phyloP scores from a whole-genome alignment of 768 basidiomycete species.

The Suillus decipiens region DNA sequence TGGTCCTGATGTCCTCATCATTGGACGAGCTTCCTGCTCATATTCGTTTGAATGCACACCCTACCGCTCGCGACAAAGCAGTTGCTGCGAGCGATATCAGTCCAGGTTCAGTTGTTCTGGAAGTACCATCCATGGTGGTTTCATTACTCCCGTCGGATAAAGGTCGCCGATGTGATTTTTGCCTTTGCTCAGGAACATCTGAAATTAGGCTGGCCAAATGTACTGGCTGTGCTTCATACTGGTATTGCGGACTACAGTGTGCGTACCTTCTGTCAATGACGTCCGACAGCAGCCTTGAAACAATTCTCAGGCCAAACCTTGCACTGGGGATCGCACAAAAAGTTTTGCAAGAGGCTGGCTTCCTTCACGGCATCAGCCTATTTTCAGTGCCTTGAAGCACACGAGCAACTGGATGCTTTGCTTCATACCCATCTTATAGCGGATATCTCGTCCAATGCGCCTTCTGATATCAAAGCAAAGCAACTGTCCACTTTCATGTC shows the following conservation, averaged over 20 bases:
- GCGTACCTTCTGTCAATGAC: constrained; percentile 26
- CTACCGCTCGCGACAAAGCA: constrained; percentile 52
- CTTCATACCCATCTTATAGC: constrained; percentile 66
- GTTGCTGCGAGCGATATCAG: constrained; percentile 40
- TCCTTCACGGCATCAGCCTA: constrained; percentile 44
- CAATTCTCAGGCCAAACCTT: constrained; percentile 56
- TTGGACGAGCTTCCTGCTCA: constrained; percentile 6
- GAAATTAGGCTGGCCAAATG: constrained; percentile 51
- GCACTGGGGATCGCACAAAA: constrained; percentile 70
- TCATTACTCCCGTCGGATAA: constrained; percentile 58
- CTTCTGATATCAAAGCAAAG: constrained; percentile 24
- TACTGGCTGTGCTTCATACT: constrained; percentile 66
- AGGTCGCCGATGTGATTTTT: constrained; percentile 66
- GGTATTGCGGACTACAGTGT: constrained; percentile 74
- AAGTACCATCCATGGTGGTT: constrained; percentile 45
- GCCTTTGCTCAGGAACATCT: constrained; percentile 42
- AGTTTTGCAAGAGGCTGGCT: constrained; percentile 63
- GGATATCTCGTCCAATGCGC: constrained; percentile 26
- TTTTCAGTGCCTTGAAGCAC: constrained; percentile 50
- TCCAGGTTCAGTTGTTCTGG: constrained; percentile 53
- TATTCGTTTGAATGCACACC: constrained; percentile 44
- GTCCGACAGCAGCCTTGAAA: constrained; percentile 12
- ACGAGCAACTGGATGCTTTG: constrained; percentile 62
- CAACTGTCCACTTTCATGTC: constrained; percentile 41
- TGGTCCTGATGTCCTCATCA: background rate